phyloP scores from a whole-genome alignment of 202 grass and related monocot species.

The Elaeis oleifera region DNA sequence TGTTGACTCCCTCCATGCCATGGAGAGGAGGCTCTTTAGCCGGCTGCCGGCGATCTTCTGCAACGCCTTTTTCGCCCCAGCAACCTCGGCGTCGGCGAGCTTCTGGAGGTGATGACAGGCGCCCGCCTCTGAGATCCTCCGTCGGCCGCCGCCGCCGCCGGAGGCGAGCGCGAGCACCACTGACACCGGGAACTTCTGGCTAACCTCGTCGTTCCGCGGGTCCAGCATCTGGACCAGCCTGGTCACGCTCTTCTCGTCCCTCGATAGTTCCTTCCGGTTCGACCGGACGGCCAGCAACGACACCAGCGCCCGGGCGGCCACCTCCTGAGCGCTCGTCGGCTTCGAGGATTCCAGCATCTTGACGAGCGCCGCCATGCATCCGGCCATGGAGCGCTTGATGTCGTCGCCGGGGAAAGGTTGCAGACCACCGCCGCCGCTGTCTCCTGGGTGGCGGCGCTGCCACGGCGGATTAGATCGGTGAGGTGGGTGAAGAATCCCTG shows the following conservation, averaged over 20 bases:
- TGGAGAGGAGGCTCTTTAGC: conserved; percentile 60
- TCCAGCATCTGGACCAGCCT: conserved; percentile 72
- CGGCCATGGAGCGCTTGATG: conserved; percentile 50
- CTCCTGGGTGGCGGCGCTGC: conserved; percentile 55
- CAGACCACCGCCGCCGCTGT: conserved; percentile 44
- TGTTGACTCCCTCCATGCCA: conserved; percentile 48
- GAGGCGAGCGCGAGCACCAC: conserved; percentile 60
- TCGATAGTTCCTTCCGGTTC: conserved; percentile 58
- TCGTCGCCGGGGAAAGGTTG: conserved; percentile 54
- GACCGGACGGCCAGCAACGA: conserved; percentile 50
- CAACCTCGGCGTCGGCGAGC: conserved; percentile 55
- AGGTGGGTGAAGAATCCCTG: conserved; percentile 59
- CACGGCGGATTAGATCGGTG: conserved; percentile 43
- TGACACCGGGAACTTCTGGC: conserved; percentile 51
- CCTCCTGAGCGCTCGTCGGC: conserved; percentile 59
- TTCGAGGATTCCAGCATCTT: conserved; percentile 77
- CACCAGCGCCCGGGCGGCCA: conserved; percentile 45
- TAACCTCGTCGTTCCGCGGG: conserved; percentile 52
- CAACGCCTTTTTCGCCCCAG: conserved; percentile 75
- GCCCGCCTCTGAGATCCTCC: conserved; percentile 51
- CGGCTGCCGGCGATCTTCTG: conserved; percentile 63
- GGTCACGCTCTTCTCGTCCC: conserved; percentile 68
- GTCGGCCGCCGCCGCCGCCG: conserved; percentile 51
- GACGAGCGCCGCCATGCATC: conserved; percentile 46
- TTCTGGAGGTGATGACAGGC: conserved; percentile 64